A percentile compares a stretch with the other conserved stretches of the same genome.
Evolutionary conservation across 495 filamentous ascomycete species (phyloP).

Genomic region (Penicillium bovifimosum): DNA sequence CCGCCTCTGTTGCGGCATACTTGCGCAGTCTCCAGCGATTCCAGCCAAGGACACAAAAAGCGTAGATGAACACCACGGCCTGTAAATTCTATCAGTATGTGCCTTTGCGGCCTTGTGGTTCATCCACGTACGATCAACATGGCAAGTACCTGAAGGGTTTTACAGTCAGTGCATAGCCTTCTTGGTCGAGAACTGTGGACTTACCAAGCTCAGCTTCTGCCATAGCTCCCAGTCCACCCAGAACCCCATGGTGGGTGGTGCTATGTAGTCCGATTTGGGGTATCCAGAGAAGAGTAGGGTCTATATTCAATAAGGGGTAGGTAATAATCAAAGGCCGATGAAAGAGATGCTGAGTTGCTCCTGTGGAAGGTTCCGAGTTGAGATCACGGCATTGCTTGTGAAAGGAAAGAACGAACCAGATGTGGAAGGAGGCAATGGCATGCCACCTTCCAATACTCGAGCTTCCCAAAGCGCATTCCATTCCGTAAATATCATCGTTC

Average conservation of each 20-base stretch:
- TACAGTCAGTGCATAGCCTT: constrained; percentile 13
- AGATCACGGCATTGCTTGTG: not conserved
- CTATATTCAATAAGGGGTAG: not conserved
- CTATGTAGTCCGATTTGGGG: not conserved
- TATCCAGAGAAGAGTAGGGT: not conserved
- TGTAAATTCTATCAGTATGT: constrained; percentile 31
- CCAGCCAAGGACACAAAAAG: constrained; percentile 46
- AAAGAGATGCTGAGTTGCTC: not conserved
- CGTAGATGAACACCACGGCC: constrained; percentile 44
- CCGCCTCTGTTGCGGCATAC: constrained; percentile 59
- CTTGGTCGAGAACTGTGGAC: constrained; percentile 24
- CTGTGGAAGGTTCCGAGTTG: not conserved
- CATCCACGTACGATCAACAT: constrained; percentile 40
- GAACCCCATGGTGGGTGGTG: constrained; percentile 45
- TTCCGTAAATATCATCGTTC: too few species aligned
- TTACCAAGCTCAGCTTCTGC: constrained; percentile 88
- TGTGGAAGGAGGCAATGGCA: too few species aligned
- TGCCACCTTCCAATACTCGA: too few species aligned
- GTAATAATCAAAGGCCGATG: not conserved
- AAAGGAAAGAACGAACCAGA: too few species aligned
- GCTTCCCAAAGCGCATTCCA: too few species aligned
- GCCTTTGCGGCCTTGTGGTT: not conserved
- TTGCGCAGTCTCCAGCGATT: constrained; percentile 59
- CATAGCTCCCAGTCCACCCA: constrained; percentile 77
- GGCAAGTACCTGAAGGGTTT: constrained; percentile 33